Evolutionary conservation across 495 filamentous ascomycete species (phyloP).

Genomic region (Aeminium ludgeri): DNA sequence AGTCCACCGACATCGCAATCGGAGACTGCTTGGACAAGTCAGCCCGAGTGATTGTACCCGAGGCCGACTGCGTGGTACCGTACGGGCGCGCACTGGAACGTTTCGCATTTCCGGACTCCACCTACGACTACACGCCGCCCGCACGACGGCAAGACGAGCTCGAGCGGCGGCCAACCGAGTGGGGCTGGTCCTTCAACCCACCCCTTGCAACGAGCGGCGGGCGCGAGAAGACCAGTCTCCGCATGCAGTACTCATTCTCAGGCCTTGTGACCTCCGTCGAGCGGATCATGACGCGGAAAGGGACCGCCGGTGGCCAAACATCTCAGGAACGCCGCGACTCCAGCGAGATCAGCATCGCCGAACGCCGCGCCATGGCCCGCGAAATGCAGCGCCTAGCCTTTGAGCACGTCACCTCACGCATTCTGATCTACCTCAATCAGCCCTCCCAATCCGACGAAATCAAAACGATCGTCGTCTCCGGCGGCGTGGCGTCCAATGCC

Average conservation of each 20-base stretch:
- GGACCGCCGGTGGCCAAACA: slow-evolving; percentile 19
- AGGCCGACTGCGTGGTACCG: slow-evolving; percentile 25
- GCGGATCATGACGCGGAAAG: slow-evolving; percentile 24
- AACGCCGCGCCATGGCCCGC: slow-evolving; percentile 47
- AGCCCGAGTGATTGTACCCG: slow-evolving; percentile 55
- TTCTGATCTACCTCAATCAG: slow-evolving; percentile 54
- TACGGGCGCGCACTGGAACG: slow-evolving; percentile 62
- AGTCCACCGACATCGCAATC: slow-evolving; percentile 56
- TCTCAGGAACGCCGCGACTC: slow-evolving; percentile 8
- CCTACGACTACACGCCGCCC: slow-evolving; percentile 33
- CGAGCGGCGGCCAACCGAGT: slow-evolving; percentile 25
- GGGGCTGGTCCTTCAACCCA: slow-evolving; percentile 40
- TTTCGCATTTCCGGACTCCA: slow-evolving; percentile 53
- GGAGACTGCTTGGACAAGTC: slow-evolving; percentile 77
- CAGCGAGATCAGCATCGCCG: slow-evolving; percentile 11
- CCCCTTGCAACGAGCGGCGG: slow-evolving; percentile 35
- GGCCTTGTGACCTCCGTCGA: slow-evolving; percentile 41
- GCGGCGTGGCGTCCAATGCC: slow-evolving; percentile 72
- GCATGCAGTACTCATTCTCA: slow-evolving; percentile 47
- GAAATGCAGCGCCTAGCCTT: slow-evolving; percentile 66
- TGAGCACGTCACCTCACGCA: slow-evolving; percentile 64
- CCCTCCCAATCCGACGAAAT: slow-evolving; percentile 20
- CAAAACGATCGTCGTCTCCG: slow-evolving; percentile 59
- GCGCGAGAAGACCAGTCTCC: slow-evolving; percentile 17
- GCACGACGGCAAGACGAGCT: slow-evolving; percentile 36